Base-by-base conservation (phyloP, 768 basidiomycete genomes). In the Rhizopogon vinicolor region DNA sequence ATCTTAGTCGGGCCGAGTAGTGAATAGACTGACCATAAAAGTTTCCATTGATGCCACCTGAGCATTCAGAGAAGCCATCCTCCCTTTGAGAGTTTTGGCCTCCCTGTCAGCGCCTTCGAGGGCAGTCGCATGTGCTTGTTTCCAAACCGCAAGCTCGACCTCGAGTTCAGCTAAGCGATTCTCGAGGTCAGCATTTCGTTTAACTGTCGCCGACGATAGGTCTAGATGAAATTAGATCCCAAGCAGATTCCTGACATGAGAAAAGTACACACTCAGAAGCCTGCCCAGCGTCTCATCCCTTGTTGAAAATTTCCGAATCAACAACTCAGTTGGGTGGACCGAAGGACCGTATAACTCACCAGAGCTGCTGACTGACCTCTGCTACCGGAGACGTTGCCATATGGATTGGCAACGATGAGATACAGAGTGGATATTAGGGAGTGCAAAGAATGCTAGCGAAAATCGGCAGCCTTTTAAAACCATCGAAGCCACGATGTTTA, bases 271-370 rank as follows among this genome's bases (percentile, higher is more conserved):
- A 88, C 87, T 80, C 67, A 85, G 67, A 61, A 89, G 73, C 62
- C 80, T 78, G 51, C 75, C 75, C 57, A 89, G 74, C 54, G 83
- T 78, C 48, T 87, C 85, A 65, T 87, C 86, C 87, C 87, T 86
- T 63, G 51, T 43, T 41, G 58, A 61, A 61, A 61, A 61, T 58
- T 25, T 54, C 60, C 48, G 60, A 50, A 59, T 62, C 49, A 66
- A 62, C 52, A 55, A 52, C 54, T 61, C 40, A 55, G 51, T 42
- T 39, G 43, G 42, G 33, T 48, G 33, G 18, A 22, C 7, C 7
- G 22, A 22, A 37, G 16, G 25, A 58, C 49, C 19, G 37, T 39
- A 45, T 54, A 52, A 75, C 82, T 67, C 57, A 86, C 86, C 87
- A 89, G 59, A 82, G 74, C 67, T 83, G 83, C 67, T 84, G 81